Conservation (phyloP, 768 basidiomycete species). For the Rhodotorula graminis region DNA sequence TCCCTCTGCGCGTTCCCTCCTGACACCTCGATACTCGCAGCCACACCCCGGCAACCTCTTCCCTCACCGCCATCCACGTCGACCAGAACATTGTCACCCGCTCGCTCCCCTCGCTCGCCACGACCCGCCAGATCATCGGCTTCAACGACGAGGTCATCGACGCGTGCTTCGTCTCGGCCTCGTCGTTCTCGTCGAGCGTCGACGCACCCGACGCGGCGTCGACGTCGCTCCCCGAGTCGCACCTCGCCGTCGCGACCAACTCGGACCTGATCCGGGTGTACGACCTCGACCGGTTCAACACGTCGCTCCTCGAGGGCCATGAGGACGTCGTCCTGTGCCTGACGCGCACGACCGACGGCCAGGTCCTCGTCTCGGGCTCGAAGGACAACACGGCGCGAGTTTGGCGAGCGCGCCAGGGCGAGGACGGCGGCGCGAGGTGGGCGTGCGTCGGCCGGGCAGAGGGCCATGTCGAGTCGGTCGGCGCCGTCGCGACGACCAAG, state of each 20-base stretch:
- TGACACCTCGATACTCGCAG: not conserved
- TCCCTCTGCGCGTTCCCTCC: not conserved
- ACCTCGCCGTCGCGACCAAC: conserved; percentile 93
- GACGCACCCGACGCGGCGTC: conserved; percentile 14
- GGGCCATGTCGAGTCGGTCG: conserved; percentile 90
- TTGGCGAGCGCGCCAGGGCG: conserved; percentile 57
- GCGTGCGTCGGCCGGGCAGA: conserved; percentile 79
- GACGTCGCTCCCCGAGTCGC: conserved; percentile 53
- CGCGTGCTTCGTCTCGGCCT: conserved; percentile 65
- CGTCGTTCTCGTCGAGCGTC: conserved; percentile 42
- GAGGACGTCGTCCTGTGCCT: conserved; percentile 84
- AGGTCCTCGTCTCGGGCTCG: conserved; percentile 79
- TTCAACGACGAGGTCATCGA: conserved; percentile 99
- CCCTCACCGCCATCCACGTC: conserved; percentile 75
- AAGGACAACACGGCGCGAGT: conserved; percentile 84
- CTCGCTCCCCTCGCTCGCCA: conserved; percentile 61
- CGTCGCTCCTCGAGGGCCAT: conserved; percentile 80
- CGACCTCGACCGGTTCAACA: conserved; percentile 67
- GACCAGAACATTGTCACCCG: conserved; percentile 96
- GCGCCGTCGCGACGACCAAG: conserved; percentile 78
- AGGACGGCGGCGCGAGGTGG: conserved; percentile 51
- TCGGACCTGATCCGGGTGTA: conserved; percentile 92
- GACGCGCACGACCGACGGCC: conserved; percentile 62
- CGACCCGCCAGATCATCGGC: conserved; percentile 75
- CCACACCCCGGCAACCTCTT: conserved; percentile 24